These are phyloP conservation scores for Phytophthora ramorum DNA, from an alignment of 352 stramenopile genomes.

Conservation along the genomic window DNA sequence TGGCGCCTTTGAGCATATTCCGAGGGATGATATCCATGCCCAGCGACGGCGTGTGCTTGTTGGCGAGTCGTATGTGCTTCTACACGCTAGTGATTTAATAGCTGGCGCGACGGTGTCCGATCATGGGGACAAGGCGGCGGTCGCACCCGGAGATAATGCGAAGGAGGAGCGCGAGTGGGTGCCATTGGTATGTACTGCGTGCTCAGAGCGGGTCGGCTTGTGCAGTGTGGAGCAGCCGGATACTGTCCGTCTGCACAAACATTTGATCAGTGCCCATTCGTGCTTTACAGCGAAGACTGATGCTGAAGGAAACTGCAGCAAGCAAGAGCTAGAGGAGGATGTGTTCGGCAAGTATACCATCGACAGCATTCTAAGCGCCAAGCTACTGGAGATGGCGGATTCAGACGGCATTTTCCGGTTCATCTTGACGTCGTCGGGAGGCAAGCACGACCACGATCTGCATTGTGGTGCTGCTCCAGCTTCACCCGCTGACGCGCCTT, in stretches of 20 bases:
- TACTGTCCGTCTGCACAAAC: slow-evolving; percentile 72
- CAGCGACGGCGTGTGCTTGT: slow-evolving; percentile 61
- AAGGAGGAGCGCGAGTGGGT: slow-evolving; percentile 45
- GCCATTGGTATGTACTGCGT: slow-evolving; percentile 51
- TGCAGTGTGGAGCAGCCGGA: slow-evolving; percentile 41
- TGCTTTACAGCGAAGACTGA: not conserved
- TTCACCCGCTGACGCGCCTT: not conserved
- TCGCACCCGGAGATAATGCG: slow-evolving; percentile 23
- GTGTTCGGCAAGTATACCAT: slow-evolving; percentile 77
- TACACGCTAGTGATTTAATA: slow-evolving; percentile 59
- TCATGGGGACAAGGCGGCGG: slow-evolving; percentile 6
- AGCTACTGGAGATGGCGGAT: slow-evolving; percentile 74
- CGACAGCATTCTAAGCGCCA: slow-evolving; percentile 72
- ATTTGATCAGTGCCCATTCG: slow-evolving; percentile 43
- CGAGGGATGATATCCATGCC: slow-evolving; percentile 69
- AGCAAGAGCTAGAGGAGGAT: slow-evolving; percentile 26
- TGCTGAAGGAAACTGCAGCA: not conserved
- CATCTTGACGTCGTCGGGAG: slow-evolving; percentile 31
- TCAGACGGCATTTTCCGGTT: slow-evolving; percentile 81
- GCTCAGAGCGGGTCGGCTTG: slow-evolving; percentile 46
- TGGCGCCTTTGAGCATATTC: slow-evolving; percentile 83
- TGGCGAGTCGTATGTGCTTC: slow-evolving; percentile 65
- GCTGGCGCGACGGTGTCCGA: slow-evolving; percentile 13
- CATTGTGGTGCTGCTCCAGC: slow-evolving; percentile 1
- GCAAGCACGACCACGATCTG: slow-evolving; percentile 11